Percentiles rank a stretch among this genome's conserved stretches.
Evolutionary conservation across 2,329 filamentous ascomycete genomes (phyloP).

Genomic region (Basipetospora sp.): DNA sequence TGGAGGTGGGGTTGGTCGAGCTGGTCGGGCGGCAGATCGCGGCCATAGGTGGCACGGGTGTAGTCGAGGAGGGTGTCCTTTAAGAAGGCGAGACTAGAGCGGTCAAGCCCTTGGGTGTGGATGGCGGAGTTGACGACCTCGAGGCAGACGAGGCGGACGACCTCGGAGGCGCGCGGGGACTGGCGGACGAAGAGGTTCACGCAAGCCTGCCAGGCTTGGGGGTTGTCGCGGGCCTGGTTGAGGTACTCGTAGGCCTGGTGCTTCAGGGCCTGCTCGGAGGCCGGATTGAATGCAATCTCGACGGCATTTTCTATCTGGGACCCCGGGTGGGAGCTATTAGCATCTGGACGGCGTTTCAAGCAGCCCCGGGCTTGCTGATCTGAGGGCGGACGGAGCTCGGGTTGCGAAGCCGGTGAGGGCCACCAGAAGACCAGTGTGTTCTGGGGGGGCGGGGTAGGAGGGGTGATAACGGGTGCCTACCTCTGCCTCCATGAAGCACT

Average conservation of each 20-base stretch:
- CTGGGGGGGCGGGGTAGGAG: constrained; percentile 3
- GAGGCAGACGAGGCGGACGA: constrained; percentile 75
- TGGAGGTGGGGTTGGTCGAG: constrained; percentile 66
- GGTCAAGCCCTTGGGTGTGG: constrained; percentile 62
- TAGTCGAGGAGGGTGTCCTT: constrained; percentile 74
- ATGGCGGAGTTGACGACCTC: constrained; percentile 90
- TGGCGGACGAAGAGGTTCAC: constrained; percentile 69
- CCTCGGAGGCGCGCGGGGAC: constrained; percentile 55
- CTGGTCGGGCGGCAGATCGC: constrained; percentile 36
- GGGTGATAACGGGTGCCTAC: not conserved
- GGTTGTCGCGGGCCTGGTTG: constrained; percentile 63
- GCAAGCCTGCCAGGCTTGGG: constrained; percentile 81
- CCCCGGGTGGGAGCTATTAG: not conserved
- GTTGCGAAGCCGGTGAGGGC: not conserved
- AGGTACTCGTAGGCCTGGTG: constrained; percentile 70
- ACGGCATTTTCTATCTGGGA: constrained; percentile 81
- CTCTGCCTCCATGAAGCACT: constrained; percentile 7
- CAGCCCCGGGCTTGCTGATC: not conserved
- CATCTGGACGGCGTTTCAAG: not conserved
- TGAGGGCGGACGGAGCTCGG: not conserved
- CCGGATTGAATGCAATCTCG: constrained; percentile 77
- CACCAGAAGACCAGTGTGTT: too few species aligned
- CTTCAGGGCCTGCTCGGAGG: constrained; percentile 61
- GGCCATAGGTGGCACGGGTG: constrained; percentile 58
- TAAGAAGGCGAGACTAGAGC: constrained; percentile 56